phyloP scores from a whole-genome alignment of 2,329 filamentous ascomycete species.

The Monascus ruber region DNA sequence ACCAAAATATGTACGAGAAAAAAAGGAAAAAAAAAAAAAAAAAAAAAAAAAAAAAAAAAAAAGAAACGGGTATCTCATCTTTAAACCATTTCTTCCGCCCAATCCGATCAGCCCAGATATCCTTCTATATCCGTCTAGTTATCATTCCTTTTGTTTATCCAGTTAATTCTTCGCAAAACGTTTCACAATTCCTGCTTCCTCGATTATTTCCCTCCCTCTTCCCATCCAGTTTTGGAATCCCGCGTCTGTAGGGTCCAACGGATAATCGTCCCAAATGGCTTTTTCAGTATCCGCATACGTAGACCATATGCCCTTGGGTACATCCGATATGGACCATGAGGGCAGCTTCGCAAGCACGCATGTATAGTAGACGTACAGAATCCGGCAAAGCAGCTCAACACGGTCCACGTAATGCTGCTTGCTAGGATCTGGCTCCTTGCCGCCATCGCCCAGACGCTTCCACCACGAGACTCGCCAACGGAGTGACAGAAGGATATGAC shows the following conservation, averaged over 20 bases:
- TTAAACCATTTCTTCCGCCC: constrained; percentile 10
- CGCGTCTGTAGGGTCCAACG: constrained; percentile 23
- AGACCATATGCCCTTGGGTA: constrained; percentile 30
- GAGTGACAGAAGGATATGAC: constrained; percentile 30
- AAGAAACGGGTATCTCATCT: constrained; percentile 26
- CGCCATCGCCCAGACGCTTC: constrained; percentile 30
- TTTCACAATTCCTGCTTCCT: constrained; percentile 26
- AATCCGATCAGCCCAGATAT: neutral
- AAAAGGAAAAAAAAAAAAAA: constrained; percentile 1
- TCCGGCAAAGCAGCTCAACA: constrained; percentile 30
- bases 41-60: constrained; percentile 3
- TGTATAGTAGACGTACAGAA: constrained; percentile 38
- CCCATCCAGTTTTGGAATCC: constrained; percentile 33
- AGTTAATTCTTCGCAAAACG: constrained; percentile 8
- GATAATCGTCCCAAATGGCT: constrained; percentile 33
- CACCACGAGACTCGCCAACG: constrained; percentile 38
- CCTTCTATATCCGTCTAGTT: too few species aligned
- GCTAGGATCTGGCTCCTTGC: constrained; percentile 21
- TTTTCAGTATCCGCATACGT: constrained; percentile 31
- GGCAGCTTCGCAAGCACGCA: constrained; percentile 31
- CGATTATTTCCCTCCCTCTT: constrained; percentile 27
- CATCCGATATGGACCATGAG: constrained; percentile 25
- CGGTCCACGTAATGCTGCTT: constrained; percentile 30
- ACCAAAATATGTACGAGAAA: too few species aligned
- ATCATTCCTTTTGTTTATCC: too few species aligned